Evolutionary conservation across 139 green algal genomes (phyloP).

Genomic region (Coccomyxa sp.): DNA sequence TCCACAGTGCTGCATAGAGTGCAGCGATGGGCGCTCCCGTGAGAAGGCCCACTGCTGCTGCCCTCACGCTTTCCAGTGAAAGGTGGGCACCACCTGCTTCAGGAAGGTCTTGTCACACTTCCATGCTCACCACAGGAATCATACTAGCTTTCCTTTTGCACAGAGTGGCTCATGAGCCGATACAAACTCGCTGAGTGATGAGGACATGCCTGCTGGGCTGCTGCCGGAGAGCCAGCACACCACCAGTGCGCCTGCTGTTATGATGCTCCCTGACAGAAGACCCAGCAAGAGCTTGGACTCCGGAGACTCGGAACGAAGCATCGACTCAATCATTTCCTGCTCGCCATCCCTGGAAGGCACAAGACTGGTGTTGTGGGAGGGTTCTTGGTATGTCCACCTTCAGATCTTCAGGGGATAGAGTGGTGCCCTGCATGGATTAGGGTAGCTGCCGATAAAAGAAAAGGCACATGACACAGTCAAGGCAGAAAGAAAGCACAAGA

Average conservation of each 20-base stretch:
- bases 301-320: not conserved
- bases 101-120: no score
- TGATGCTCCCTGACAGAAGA: not conserved
- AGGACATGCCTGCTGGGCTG: not conserved
- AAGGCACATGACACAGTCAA: not conserved
- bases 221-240: not conserved
- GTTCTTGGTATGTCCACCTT: no score
- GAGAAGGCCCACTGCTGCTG: not conserved
- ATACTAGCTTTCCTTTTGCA: no score
- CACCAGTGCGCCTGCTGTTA: not conserved
- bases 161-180: no score
- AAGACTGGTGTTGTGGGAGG: not conserved
- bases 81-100: not conserved
- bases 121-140: no score
- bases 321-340: not conserved
- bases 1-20: not conserved
- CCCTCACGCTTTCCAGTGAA: not conserved
- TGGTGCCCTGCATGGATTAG: not conserved
- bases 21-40: not conserved
- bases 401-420: no score
- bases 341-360: not conserved
- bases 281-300: not conserved
- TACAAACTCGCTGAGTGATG: no score
- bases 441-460: not conserved
- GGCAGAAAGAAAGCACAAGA: not conserved